phyloP scores from a whole-genome alignment of 1,284 basidiomycete genomes.

The Sporisorium reilianum region DNA sequence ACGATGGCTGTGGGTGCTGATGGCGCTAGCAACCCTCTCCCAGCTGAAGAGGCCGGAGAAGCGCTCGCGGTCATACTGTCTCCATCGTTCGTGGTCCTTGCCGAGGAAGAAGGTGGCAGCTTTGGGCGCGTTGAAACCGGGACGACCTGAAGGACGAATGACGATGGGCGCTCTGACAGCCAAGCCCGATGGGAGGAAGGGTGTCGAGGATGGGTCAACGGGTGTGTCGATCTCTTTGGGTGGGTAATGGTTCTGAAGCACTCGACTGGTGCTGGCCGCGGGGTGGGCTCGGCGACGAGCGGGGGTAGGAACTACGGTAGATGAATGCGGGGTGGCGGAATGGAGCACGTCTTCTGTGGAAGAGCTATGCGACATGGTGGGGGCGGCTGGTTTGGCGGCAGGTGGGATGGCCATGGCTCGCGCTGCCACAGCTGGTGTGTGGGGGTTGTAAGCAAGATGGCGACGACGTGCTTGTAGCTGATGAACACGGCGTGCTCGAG shows the following conservation, averaged over 20 bases:
- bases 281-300: slow-evolving; percentile 13
- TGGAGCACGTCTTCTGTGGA: not conserved
- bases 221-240: slow-evolving; percentile 30
- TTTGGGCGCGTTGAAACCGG: slow-evolving; percentile 47
- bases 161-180: slow-evolving; percentile 37
- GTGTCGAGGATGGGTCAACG: slow-evolving; percentile 3
- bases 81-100: slow-evolving; percentile 67
- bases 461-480: not conserved
- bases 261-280: slow-evolving; percentile 18
- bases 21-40: slow-evolving; percentile 47
- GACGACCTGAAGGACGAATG: slow-evolving; percentile 48
- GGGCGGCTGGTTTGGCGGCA: not conserved
- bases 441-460: not conserved
- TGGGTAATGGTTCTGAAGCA: slow-evolving; percentile 40
- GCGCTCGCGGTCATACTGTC: slow-evolving; percentile 50
- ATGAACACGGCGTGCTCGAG: not conserved
- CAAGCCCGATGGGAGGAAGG: slow-evolving; percentile 17
- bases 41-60: slow-evolving; percentile 44
- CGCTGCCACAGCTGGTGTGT: not conserved
- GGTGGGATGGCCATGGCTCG: slow-evolving; percentile 30
- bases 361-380: slow-evolving; percentile 11
- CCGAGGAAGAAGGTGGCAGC: slow-evolving; percentile 64
- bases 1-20: slow-evolving; percentile 38
- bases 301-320: slow-evolving; percentile 10
- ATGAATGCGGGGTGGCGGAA: slow-evolving; percentile 22